Evolutionary conservation across 2,329 filamentous ascomycete genomes (phyloP).

Genomic region (Talaromyces sp.): DNA sequence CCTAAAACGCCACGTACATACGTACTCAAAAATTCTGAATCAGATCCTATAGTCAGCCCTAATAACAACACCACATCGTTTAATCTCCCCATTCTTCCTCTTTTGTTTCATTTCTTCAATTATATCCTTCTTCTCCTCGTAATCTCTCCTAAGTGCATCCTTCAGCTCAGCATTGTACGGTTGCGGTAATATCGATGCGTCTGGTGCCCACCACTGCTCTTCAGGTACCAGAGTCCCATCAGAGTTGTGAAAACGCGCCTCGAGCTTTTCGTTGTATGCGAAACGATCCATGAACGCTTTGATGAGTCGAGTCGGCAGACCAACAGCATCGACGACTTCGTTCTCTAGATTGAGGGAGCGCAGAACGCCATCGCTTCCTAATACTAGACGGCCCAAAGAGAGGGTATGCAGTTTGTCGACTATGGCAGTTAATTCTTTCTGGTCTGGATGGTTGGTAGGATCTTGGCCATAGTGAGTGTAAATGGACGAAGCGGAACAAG

Average conservation of each 20-base stretch:
- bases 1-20: too few species aligned
- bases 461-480: conserved; percentile 14
- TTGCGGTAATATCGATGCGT: conserved; percentile 13
- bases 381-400: not conserved
- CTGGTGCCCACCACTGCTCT: conserved; percentile 18
- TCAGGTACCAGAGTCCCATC: conserved; percentile 16
- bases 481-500: not conserved
- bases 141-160: not conserved
- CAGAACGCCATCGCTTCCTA: conserved; percentile 12
- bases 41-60: conserved; percentile 9
- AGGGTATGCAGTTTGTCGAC: not conserved
- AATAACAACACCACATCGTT: conserved; percentile 15
- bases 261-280: conserved; percentile 6
- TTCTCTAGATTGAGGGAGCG: conserved; percentile 11
- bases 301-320: conserved; percentile 13
- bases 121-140: conserved; percentile 16
- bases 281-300: conserved; percentile 17
- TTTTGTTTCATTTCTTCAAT: conserved; percentile 9
- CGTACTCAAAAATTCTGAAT: not conserved
- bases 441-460: conserved; percentile 17
- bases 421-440: conserved; percentile 15
- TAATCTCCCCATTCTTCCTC: conserved; percentile 11
- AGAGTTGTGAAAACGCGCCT: conserved; percentile 14
- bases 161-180: conserved; percentile 10
- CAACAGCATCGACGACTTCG: conserved; percentile 16